Evolutionary conservation across 2,329 filamentous ascomycete genomes (phyloP).

Genomic region (Sporothrix globosa): DNA sequence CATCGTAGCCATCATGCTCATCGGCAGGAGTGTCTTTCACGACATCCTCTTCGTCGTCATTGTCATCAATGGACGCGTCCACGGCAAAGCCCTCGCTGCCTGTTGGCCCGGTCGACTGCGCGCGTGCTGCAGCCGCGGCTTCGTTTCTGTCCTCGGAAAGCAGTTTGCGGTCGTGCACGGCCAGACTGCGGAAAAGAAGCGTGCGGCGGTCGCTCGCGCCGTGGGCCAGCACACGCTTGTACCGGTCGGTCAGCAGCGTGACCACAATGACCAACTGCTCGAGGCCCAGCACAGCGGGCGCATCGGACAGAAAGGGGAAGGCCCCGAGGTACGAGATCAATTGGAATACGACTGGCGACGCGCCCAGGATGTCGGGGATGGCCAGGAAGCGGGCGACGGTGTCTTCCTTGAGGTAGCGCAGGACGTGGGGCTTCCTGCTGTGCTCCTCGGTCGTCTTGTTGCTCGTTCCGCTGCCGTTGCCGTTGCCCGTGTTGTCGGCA

Average conservation of each 20-base stretch:
- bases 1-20: slow-evolving; percentile 44
- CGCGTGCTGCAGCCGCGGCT: slow-evolving; percentile 31
- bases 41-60: slow-evolving; percentile 53
- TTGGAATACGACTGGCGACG: slow-evolving; percentile 70
- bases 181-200: slow-evolving; percentile 71
- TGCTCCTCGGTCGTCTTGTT: not conserved
- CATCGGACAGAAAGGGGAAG: slow-evolving; percentile 72
- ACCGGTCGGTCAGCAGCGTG: slow-evolving; percentile 71
- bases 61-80: slow-evolving; percentile 50
- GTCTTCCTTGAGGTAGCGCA: slow-evolving; percentile 70
- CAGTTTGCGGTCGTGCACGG: slow-evolving; percentile 67
- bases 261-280: slow-evolving; percentile 73
- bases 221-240: slow-evolving; percentile 63
- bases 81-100: slow-evolving; percentile 49
- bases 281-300: slow-evolving; percentile 69
- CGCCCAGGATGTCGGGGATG: slow-evolving; percentile 69
- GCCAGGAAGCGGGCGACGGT: slow-evolving; percentile 73
- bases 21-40: slow-evolving; percentile 46
- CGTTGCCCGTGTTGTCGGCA: not conserved
- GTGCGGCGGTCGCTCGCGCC: slow-evolving; percentile 62
- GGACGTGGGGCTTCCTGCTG: slow-evolving; percentile 42
- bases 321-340: slow-evolving; percentile 72
- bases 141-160: slow-evolving; percentile 40
- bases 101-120: not conserved
- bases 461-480: not conserved